Evolutionary conservation across 164 flowering plant genomes (phyloP).

Genomic region (Dillenia suffruticosa): DNA sequence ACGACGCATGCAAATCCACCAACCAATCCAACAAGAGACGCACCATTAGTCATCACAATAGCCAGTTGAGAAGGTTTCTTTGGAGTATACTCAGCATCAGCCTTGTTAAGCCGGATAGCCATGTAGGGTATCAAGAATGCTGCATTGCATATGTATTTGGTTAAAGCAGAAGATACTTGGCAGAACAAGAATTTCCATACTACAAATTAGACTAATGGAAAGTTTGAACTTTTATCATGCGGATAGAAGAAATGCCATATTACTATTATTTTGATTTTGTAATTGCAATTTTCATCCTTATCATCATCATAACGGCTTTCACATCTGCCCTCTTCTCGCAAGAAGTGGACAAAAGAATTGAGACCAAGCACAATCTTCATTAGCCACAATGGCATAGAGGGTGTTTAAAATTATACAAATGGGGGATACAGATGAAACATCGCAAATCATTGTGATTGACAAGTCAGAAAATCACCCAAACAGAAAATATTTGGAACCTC

Average conservation of each 20-base stretch:
- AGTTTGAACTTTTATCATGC: not conserved
- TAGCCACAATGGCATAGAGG: too few relatives aligned
- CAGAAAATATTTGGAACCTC: too few relatives aligned
- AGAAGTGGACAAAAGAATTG: not conserved
- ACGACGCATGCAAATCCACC: constrained; percentile 59
- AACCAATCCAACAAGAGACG: constrained; percentile 62
- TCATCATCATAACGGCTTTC: too few relatives aligned
- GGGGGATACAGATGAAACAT: too few relatives aligned
- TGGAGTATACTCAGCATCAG: constrained; percentile 23
- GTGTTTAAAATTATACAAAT: not conserved
- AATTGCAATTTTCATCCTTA: too few relatives aligned
- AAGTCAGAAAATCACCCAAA: too few relatives aligned
- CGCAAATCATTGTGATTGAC: too few relatives aligned
- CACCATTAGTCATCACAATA: constrained; percentile 61
- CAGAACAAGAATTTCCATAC: too few relatives aligned
- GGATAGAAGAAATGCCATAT: not conserved
- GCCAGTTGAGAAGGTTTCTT: constrained; percentile 53
- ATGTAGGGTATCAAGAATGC: constrained; percentile 93
- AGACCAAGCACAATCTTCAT: too few relatives aligned
- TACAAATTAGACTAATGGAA: too few relatives aligned
- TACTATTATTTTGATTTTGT: not conserved
- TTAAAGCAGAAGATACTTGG: too few relatives aligned
- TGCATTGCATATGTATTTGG: constrained; percentile 15
- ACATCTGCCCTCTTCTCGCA: too few relatives aligned
- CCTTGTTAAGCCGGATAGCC: constrained; percentile 84